phyloP scores from a whole-genome alignment of 345 rosid species.

The Eucalyptus pauciflora region DNA sequence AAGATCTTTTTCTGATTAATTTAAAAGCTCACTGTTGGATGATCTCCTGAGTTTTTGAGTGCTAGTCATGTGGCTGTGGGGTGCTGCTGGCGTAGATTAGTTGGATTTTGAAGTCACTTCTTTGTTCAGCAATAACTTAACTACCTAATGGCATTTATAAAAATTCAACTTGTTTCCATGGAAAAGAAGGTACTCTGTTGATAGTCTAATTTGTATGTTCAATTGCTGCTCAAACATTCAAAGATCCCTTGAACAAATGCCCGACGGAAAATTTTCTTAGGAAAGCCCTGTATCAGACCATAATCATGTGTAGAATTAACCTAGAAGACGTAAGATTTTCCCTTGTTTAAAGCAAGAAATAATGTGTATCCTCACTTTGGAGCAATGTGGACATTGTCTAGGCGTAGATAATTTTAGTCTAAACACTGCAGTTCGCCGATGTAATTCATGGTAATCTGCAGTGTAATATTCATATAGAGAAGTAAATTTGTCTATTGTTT shows the following conservation, averaged over 20 bases:
- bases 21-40: background rate
- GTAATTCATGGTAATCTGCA: background rate
- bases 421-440: background rate
- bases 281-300: background rate
- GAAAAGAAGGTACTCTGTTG: background rate
- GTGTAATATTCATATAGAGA: background rate
- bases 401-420: background rate
- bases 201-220: background rate
- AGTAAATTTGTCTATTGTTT: background rate
- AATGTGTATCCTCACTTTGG: background rate
- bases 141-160: background rate
- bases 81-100: background rate
- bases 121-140: background rate
- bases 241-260: background rate
- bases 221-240: background rate
- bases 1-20: background rate
- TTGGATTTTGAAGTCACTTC: background rate
- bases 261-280: background rate
- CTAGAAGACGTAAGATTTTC: background rate
- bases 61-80: background rate
- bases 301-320: background rate
- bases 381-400: background rate
- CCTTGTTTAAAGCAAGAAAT: background rate
- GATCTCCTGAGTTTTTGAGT: background rate
- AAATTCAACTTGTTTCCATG: background rate